These are phyloP conservation scores for Ganoderma leucocontextum DNA, from an alignment of 1,284 basidiomycete genomes.

Conservation along the genomic window DNA sequence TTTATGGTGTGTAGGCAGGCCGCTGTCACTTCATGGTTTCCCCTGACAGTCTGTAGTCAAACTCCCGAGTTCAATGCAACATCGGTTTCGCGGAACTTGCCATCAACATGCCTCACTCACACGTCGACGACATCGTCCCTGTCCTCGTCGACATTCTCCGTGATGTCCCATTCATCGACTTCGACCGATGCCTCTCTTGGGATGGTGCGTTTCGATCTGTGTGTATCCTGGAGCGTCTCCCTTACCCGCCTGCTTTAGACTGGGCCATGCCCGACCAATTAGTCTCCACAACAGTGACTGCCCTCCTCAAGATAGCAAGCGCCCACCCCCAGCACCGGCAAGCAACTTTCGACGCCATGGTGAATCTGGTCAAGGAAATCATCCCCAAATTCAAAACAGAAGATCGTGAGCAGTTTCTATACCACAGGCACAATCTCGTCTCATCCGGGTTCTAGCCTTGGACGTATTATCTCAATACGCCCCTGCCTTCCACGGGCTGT, in stretches of 20 bases:
- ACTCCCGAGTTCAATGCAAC: slow-evolving; percentile 76
- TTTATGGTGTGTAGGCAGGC: slow-evolving; percentile 61
- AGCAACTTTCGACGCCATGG: slow-evolving; percentile 62
- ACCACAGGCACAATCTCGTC: background rate
- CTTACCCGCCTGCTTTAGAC: slow-evolving; percentile 49
- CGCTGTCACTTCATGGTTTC: background rate
- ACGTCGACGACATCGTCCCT: slow-evolving; percentile 59
- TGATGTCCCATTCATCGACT: slow-evolving; percentile 77
- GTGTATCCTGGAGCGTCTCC: background rate
- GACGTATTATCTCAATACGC: slow-evolving; percentile 79
- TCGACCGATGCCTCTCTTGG: slow-evolving; percentile 82
- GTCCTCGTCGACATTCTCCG: slow-evolving; percentile 71
- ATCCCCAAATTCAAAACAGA: slow-evolving; percentile 62
- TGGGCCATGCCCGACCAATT: slow-evolving; percentile 87
- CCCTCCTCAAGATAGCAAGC: slow-evolving; percentile 73
- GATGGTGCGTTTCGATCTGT: slow-evolving; percentile 57
- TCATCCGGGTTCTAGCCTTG: slow-evolving; percentile 55
- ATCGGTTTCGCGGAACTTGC: slow-evolving; percentile 81
- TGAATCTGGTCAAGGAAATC: slow-evolving; percentile 65
- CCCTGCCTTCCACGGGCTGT: slow-evolving; percentile 87
- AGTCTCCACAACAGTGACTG: slow-evolving; percentile 77
- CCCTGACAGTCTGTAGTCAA: slow-evolving; percentile 46
- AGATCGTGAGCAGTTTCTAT: slow-evolving; percentile 54
- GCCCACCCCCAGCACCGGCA: slow-evolving; percentile 57
- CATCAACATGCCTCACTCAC: slow-evolving; percentile 63